Conservation (phyloP, 345 rosid genomes). For the Citrus inodora region DNA sequence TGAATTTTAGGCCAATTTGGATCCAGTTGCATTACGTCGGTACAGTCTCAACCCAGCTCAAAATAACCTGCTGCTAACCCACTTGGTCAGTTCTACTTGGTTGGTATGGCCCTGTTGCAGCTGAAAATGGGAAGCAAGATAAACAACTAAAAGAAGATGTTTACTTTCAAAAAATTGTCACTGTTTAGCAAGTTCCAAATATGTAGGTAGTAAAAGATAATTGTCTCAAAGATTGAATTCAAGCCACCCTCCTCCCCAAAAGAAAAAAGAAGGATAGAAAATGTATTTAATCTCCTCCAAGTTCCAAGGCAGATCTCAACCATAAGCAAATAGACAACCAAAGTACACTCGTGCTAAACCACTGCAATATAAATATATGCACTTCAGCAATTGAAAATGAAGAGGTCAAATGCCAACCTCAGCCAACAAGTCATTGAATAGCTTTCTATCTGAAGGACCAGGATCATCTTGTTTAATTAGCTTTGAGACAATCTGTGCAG, state of each 20-base stretch:
- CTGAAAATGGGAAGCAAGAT: neutral
- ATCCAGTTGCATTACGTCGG: neutral
- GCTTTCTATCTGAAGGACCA: conserved; percentile 50
- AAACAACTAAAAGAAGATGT: neutral
- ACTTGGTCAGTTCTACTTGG: neutral
- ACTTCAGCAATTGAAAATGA: conserved; percentile 1
- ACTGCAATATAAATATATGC: neutral
- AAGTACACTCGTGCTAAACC: neutral
- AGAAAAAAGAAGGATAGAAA: neutral
- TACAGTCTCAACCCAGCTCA: neutral
- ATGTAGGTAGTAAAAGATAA: neutral
- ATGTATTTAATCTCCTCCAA: neutral
- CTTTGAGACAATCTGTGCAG: conserved; percentile 51
- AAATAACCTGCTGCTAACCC: neutral
- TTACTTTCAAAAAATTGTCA: neutral
- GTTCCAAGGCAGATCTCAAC: neutral
- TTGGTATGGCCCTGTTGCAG: neutral
- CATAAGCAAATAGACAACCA: conserved; percentile 1
- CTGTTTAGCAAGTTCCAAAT: neutral
- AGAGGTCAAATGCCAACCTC: conserved; percentile 52
- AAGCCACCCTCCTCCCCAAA: neutral
- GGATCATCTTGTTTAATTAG: conserved; percentile 57
- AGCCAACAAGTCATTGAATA: conserved; percentile 61
- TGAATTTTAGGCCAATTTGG: no score
- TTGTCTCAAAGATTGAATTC: neutral